These are phyloP conservation scores for Alternaria postmessia DNA, from an alignment of 2,329 filamentous ascomycete species.

Conservation along the genomic window DNA sequence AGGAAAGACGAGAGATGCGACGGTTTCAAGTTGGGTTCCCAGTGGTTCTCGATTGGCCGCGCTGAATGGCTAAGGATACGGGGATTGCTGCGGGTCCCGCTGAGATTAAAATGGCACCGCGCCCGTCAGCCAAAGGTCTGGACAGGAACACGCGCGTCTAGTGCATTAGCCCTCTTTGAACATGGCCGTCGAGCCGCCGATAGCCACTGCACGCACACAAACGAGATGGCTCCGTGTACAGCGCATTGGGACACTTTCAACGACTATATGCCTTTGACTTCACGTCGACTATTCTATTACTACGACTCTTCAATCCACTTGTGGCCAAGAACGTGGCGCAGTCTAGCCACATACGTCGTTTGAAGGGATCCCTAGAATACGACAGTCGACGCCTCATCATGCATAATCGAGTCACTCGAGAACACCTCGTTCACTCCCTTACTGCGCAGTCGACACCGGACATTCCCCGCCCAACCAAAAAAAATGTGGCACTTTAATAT, in stretches of 20 bases:
- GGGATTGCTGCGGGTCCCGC: conserved; percentile 21
- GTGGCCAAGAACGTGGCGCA: not conserved
- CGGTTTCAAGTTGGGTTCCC: conserved; percentile 35
- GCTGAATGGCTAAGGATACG: conserved; percentile 10
- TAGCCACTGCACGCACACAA: not conserved
- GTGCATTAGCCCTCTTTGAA: conserved; percentile 1
- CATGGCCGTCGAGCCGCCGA: conserved; percentile 2
- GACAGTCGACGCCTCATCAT: conserved; percentile 2
- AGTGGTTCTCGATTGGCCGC: conserved; percentile 23
- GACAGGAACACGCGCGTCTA: conserved; percentile 28
- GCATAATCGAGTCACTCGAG: conserved; percentile 1
- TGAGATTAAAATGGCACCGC: conserved; percentile 34
- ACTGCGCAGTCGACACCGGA: not conserved
- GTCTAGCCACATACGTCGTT: not conserved
- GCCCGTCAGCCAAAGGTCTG: conserved; percentile 33
- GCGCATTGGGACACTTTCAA: not conserved
- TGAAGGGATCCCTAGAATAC: conserved; percentile 2
- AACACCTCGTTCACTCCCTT: not conserved
- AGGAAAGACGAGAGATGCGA: conserved; percentile 20
- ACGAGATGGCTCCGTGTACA: not conserved
- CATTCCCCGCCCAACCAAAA: not conserved
- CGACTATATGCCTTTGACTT: not conserved
- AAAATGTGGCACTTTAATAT: not conserved
- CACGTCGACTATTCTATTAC: not conserved
- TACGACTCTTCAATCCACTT: not conserved